Evolutionary conservation across 495 filamentous ascomycete genomes (phyloP).

Genomic region (Talaromyces liani): DNA sequence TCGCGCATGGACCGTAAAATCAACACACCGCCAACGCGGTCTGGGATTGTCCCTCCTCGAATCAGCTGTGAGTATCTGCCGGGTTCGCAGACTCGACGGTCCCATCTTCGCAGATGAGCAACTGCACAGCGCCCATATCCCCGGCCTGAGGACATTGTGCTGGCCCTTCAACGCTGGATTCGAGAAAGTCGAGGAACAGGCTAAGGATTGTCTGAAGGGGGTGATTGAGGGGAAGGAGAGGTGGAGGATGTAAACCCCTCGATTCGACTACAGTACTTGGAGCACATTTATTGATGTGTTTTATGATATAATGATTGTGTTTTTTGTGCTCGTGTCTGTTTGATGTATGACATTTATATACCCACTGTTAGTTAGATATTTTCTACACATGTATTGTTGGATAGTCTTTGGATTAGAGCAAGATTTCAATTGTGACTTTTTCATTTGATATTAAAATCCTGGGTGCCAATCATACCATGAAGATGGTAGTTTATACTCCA

Average conservation of each 20-base stretch:
- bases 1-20: slow-evolving; percentile 66
- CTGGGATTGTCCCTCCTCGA: slow-evolving; percentile 62
- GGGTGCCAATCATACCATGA: too few relatives aligned
- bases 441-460: not conserved
- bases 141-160: slow-evolving; percentile 53
- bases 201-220: slow-evolving; percentile 42
- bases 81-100: slow-evolving; percentile 46
- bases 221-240: slow-evolving; percentile 9
- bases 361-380: not conserved
- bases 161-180: slow-evolving; percentile 52
- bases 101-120: slow-evolving; percentile 52
- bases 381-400: not conserved
- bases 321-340: not conserved
- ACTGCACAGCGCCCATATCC: slow-evolving; percentile 45
- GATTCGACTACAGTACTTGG: not conserved
- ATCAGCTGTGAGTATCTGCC: slow-evolving; percentile 51
- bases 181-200: slow-evolving; percentile 47
- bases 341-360: slow-evolving; percentile 2
- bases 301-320: not conserved
- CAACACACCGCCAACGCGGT: slow-evolving; percentile 57
- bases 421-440: not conserved
- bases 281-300: not conserved
- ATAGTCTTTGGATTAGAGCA: not conserved
- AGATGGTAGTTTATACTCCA: not conserved
- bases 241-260: not conserved